A percentile compares a stretch with the other conserved stretches of the same genome.
Conservation (phyloP, 2,329 filamentous ascomycete genomes). For the Colletotrichum sp. region DNA sequence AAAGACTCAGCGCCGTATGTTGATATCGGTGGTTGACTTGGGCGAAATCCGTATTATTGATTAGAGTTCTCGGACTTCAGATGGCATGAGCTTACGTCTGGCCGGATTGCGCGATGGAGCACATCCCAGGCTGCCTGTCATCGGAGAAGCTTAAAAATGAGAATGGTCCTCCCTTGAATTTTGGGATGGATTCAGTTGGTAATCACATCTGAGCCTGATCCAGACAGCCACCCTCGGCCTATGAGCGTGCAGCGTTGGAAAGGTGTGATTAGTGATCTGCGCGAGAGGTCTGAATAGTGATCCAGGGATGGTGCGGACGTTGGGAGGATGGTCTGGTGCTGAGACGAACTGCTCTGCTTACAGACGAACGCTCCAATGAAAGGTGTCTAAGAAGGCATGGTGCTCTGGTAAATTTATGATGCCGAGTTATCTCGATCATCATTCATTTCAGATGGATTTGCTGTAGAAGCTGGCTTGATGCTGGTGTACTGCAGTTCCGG, state of each 20-base stretch:
- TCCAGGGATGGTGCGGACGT: background rate
- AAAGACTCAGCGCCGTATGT: background rate
- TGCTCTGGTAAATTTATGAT: accelerated
- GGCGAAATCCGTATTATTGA: background rate
- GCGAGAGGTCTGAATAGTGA: background rate
- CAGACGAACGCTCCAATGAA: background rate
- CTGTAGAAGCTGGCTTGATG: background rate
- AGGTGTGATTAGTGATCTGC: background rate
- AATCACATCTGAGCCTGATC: background rate
- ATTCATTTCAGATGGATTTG: background rate
- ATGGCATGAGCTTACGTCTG: background rate
- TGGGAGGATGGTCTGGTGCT: background rate
- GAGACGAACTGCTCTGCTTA: background rate
- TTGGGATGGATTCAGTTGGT: background rate
- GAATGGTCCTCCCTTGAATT: background rate
- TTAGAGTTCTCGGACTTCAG: background rate
- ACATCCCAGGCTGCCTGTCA: background rate
- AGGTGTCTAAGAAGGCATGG: background rate
- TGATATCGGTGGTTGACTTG: background rate
- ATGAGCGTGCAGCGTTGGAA: background rate
- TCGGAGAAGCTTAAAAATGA: background rate
- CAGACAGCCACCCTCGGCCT: background rate
- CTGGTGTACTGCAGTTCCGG: background rate
- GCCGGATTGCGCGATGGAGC: background rate
- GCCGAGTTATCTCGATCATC: background rate